These are phyloP conservation scores for Candida maltosa DNA, from an alignment of 805 yeast species.

Conservation along the genomic window DNA sequence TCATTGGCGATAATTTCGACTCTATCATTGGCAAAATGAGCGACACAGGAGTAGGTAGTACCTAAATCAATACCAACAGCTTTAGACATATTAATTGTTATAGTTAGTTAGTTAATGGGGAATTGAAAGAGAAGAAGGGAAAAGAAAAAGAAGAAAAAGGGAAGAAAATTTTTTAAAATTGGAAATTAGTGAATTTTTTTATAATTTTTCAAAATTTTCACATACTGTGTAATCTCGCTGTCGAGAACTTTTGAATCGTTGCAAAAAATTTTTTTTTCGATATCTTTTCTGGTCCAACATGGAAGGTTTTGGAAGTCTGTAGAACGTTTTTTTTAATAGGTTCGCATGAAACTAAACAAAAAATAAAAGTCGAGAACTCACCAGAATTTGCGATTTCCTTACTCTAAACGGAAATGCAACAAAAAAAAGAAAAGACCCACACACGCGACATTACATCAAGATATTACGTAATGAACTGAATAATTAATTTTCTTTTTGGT, in stretches of 20 bases:
- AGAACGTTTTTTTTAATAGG: no score
- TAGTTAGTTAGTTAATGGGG: background rate
- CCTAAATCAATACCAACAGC: conserved; percentile 92
- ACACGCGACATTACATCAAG: no score
- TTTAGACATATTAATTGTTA: conserved; percentile 41
- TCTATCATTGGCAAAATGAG: conserved; percentile 86
- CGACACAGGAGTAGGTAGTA: conserved; percentile 94
- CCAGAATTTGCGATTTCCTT: no score
- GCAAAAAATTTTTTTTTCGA: background rate
- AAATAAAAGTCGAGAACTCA: no score
- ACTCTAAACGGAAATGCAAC: no score
- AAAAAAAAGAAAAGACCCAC: no score
- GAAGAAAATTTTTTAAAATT: background rate
- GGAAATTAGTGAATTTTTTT: background rate
- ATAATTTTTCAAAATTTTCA: background rate
- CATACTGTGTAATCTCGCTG: conserved; percentile 3
- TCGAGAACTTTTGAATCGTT: background rate
- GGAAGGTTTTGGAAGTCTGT: background rate
- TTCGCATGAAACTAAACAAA: no score
- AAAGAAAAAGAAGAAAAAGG: conserved; percentile 3
- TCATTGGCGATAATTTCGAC: conserved; percentile 97
- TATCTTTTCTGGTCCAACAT: background rate
- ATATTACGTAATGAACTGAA: background rate
- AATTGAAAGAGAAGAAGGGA: background rate
- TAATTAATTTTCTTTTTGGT: background rate